Percentiles rank a stretch among this genome's conserved stretches.
Evolutionary conservation across 2,329 filamentous ascomycete genomes (phyloP).

Genomic region (Neonectria ditissima): DNA sequence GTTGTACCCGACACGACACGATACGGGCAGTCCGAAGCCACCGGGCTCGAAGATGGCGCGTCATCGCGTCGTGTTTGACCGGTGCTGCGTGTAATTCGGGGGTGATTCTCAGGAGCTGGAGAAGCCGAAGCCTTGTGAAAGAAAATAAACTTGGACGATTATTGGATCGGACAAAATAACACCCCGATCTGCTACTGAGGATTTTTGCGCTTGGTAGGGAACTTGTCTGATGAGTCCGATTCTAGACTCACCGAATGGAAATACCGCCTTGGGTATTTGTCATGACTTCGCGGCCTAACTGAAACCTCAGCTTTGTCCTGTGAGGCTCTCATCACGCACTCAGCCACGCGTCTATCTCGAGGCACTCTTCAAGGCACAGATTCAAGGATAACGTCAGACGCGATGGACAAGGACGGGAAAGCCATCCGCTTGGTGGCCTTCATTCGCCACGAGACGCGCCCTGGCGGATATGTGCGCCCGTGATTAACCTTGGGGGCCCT

Average conservation of each 20-base stretch:
- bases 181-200: background rate
- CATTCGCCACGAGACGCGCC: slow-evolving; percentile 1
- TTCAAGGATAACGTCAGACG: slow-evolving; percentile 1
- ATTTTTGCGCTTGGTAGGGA: too few species aligned
- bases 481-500: background rate
- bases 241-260: background rate
- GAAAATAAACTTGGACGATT: background rate
- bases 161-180: background rate
- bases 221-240: background rate
- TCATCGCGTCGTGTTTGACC: background rate
- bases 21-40: background rate
- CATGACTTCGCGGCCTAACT: background rate
- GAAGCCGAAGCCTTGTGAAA: background rate
- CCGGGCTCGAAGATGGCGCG: background rate
- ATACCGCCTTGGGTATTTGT: background rate
- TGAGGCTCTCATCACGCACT: background rate
- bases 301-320: background rate
- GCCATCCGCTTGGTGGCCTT: background rate
- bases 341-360: slow-evolving; percentile 16
- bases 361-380: slow-evolving; percentile 1
- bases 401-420: background rate
- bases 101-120: background rate
- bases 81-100: background rate
- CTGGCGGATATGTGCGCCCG: background rate
- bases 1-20: background rate